Conservation (phyloP, 192 early-diverging fungal genomes). For the Pecoramyces ruminantium region DNA sequence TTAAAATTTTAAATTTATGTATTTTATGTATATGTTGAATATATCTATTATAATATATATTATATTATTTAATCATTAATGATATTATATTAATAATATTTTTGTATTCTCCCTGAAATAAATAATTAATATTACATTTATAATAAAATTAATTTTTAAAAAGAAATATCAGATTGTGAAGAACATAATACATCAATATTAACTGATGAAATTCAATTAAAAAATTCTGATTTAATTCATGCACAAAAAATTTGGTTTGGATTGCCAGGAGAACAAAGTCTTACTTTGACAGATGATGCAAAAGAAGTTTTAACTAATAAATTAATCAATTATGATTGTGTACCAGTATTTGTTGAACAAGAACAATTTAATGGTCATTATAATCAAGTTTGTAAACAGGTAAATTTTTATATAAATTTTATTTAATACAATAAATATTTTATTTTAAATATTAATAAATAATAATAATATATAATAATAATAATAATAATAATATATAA, state of each 20-base stretch:
- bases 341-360: constrained; percentile 68
- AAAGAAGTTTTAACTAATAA: constrained; percentile 35
- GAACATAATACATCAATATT: background rate
- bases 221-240: background rate
- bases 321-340: constrained; percentile 45
- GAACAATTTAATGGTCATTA: constrained; percentile 81
- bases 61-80: no score
- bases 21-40: no score
- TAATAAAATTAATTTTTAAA: background rate
- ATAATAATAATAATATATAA: no score
- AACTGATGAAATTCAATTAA: background rate
- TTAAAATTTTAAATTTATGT: no score
- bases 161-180: background rate
- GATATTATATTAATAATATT: no score
- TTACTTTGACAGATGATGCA: constrained; percentile 40
- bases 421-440: no score
- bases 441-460: no score
- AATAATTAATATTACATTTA: no score
- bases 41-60: no score
- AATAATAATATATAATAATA: no score
- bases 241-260: constrained; percentile 19
- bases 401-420: constrained; percentile 13
- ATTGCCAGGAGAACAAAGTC: constrained; percentile 58
- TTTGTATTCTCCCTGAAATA: no score
- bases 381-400: constrained; percentile 87